These are phyloP conservation scores for Glarea lozoyensis DNA, from an alignment of 495 filamentous ascomycete species.

Conservation along the genomic window DNA sequence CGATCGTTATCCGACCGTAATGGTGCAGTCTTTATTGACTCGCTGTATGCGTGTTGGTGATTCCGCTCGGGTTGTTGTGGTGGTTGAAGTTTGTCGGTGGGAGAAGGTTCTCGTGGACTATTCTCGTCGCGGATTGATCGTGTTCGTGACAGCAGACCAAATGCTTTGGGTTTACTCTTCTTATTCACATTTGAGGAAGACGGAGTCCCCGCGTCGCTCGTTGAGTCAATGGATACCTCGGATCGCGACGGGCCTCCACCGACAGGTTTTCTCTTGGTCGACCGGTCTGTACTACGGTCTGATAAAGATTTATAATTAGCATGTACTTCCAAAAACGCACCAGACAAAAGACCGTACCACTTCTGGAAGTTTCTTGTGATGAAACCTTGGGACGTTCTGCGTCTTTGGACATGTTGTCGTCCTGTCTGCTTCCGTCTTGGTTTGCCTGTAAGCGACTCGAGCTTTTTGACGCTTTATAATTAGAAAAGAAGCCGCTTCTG, in stretches of 20 bases:
- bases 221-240: conserved; percentile 13
- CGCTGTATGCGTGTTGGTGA: conserved; percentile 22
- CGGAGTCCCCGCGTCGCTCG: conserved; percentile 3
- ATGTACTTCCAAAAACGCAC: conserved; percentile 1
- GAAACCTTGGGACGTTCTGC: conserved; percentile 16
- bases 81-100: too few relatives aligned
- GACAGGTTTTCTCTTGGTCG: conserved; percentile 16
- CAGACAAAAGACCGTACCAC: conserved; percentile 17
- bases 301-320: conserved; percentile 5
- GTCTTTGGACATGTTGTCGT: conserved; percentile 20
- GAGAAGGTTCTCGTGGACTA: conserved; percentile 34
- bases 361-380: conserved; percentile 16
- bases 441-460: conserved; percentile 19
- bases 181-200: conserved; percentile 15
- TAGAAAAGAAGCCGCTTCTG: conserved; percentile 19
- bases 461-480: conserved; percentile 22
- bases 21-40: conserved; percentile 47
- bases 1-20: conserved; percentile 51
- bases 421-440: conserved; percentile 1
- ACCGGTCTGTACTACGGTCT: conserved; percentile 11
- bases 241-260: conserved; percentile 14
- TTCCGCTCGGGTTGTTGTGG: too few relatives aligned
- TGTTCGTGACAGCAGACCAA: conserved; percentile 54
- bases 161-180: conserved; percentile 45
- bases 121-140: conserved; percentile 56